A percentile compares a stretch with the other conserved stretches of the same genome.
Evolutionary conservation across 2,329 filamentous ascomycete genomes (phyloP).

Genomic region (Cercospora sojina): DNA sequence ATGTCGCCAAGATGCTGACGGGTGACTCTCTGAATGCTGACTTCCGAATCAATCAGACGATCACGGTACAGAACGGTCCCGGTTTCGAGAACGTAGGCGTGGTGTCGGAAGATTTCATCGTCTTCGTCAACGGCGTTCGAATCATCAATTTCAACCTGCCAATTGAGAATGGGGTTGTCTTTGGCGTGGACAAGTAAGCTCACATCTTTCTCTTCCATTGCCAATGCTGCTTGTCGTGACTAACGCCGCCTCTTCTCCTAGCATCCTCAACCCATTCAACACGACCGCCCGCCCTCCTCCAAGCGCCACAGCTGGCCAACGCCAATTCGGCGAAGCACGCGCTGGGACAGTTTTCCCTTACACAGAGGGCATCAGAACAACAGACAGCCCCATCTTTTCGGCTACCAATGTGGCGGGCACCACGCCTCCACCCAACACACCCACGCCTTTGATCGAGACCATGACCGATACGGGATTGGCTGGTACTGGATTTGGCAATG

Average conservation of each 20-base stretch:
- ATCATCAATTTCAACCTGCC: constrained; percentile 1
- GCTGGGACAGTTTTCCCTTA: neutral
- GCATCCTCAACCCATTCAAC: constrained; percentile 1
- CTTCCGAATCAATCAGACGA: neutral
- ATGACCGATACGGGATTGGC: neutral
- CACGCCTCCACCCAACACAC: neutral
- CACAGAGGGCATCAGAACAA: constrained; percentile 1
- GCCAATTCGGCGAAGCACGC: neutral
- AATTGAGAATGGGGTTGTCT: neutral
- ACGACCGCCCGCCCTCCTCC: neutral
- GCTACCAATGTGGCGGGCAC: neutral
- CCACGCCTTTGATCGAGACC: neutral
- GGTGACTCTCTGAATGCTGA: neutral
- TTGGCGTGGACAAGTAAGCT: neutral
- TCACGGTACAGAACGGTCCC: neutral
- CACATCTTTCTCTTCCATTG: neutral
- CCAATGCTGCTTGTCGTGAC: neutral
- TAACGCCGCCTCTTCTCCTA: neutral
- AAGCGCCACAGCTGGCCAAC: neutral
- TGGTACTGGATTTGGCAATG: neutral
- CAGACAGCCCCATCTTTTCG: neutral
- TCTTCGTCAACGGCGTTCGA: neutral
- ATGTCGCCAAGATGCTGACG: neutral
- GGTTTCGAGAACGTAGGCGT: neutral
- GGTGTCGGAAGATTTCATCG: neutral